Conservation (phyloP, 106 monocot species). For the Dioscorea alata region DNA sequence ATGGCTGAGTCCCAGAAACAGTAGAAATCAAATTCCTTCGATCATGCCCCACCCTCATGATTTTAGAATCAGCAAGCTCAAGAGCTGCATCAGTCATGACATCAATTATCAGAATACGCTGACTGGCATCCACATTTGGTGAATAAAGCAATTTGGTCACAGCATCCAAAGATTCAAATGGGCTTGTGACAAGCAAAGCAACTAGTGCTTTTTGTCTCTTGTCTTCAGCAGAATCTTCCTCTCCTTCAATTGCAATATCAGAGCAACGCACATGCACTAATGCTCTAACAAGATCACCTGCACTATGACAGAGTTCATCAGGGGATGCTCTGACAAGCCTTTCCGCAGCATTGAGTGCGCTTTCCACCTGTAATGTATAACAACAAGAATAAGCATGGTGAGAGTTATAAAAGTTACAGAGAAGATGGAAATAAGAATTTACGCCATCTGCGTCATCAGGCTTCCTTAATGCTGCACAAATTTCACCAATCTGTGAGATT, state of each 20-base stretch:
- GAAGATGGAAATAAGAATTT: constrained; percentile 26
- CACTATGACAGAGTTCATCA: constrained; percentile 75
- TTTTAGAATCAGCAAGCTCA: constrained; percentile 70
- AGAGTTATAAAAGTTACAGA: background rate
- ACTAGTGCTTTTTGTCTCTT: constrained; percentile 82
- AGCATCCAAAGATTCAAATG: constrained; percentile 85
- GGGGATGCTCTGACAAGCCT: constrained; percentile 87
- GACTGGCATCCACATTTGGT: constrained; percentile 80
- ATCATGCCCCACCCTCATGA: constrained; percentile 18
- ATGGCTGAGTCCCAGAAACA: constrained; percentile 51
- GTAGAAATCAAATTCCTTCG: constrained; percentile 50
- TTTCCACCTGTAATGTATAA: constrained; percentile 59
- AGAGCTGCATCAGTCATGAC: constrained; percentile 94
- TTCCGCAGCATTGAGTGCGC: constrained; percentile 76
- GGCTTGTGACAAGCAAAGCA: constrained; percentile 72
- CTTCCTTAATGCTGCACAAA: constrained; percentile 72
- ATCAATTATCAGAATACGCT: constrained; percentile 84
- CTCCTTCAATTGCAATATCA: constrained; percentile 76
- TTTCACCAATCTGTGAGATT: constrained; percentile 63
- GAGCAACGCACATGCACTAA: constrained; percentile 75
- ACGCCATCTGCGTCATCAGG: constrained; percentile 88
- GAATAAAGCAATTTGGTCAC: constrained; percentile 79
- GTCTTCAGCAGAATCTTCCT: constrained; percentile 84
- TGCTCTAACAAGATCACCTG: constrained; percentile 76
- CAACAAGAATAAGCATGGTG: background rate